Percentiles rank a stretch among this genome's conserved stretches.
Conservation (phyloP, 768 basidiomycete species). For the Phaffia australis region DNA sequence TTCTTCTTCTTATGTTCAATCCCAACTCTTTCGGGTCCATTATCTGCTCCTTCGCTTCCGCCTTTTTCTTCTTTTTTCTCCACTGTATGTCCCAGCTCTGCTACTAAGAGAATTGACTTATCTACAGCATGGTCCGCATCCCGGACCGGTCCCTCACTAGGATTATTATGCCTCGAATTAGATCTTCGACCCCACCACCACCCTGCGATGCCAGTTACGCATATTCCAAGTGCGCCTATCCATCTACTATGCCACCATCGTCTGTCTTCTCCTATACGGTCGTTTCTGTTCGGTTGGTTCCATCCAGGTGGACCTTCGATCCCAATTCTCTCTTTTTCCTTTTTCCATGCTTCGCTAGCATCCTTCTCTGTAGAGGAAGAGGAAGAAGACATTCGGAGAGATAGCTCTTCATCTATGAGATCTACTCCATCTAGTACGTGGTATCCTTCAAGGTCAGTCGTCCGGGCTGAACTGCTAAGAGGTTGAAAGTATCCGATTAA, state of each 20-base stretch:
- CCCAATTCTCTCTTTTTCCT: background rate
- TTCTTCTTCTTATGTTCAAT: conserved; percentile 17
- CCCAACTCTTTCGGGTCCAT: background rate
- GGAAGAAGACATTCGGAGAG: too few relatives aligned
- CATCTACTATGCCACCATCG: conserved; percentile 11
- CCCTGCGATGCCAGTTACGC: too few relatives aligned
- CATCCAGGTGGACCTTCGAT: conserved; percentile 5
- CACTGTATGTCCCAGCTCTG: background rate
- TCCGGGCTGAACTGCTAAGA: too few relatives aligned
- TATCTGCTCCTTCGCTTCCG: conserved; percentile 1
- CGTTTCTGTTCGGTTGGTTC: conserved; percentile 1
- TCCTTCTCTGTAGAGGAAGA: too few relatives aligned
- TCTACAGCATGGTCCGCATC: background rate
- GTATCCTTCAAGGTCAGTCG: conserved; percentile 8
- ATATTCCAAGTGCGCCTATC: too few relatives aligned
- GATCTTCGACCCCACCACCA: background rate
- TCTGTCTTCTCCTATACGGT: background rate
- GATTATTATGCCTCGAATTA: background rate
- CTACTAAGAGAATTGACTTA: background rate
- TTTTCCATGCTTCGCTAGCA: background rate
- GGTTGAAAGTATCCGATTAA: background rate
- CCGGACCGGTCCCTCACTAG: background rate
- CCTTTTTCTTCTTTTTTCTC: too few relatives aligned
- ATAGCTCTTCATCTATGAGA: background rate
- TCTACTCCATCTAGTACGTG: conserved; percentile 4